Percentiles rank a stretch among this genome's conserved stretches.
phyloP scores from a whole-genome alignment of 768 basidiomycete species.

The Vararia minispora region DNA sequence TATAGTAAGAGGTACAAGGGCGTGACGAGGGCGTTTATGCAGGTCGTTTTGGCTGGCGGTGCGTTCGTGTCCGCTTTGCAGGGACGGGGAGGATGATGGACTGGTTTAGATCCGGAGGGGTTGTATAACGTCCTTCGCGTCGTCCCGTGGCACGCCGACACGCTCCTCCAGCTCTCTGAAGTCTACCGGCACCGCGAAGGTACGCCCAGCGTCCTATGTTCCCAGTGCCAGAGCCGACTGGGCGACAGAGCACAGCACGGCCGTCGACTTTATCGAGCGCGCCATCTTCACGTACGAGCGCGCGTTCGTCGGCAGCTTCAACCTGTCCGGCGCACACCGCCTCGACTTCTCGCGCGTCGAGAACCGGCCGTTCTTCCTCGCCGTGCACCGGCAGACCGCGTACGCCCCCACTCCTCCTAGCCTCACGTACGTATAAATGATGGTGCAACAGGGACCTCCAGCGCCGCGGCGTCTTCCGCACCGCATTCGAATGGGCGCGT shows the following conservation, averaged over 20 bases:
- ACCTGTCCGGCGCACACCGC: conserved; percentile 68
- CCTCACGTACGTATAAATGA: not conserved
- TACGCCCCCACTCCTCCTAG: conserved; percentile 24
- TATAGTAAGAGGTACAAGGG: conserved; percentile 80
- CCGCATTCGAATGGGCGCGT: conserved; percentile 87
- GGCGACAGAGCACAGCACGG: conserved; percentile 61
- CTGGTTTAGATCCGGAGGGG: conserved; percentile 54
- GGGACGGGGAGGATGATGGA: not conserved
- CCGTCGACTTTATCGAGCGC: conserved; percentile 84
- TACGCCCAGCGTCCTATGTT: conserved; percentile 18
- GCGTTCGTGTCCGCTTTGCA: conserved; percentile 16
- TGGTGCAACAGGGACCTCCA: conserved; percentile 53
- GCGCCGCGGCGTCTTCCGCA: conserved; percentile 80
- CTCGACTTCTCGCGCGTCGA: conserved; percentile 88
- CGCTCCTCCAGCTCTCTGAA: conserved; percentile 77
- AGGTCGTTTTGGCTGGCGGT: conserved; percentile 76
- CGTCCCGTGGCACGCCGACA: conserved; percentile 89
- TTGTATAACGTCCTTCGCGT: conserved; percentile 67
- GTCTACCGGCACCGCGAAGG: conserved; percentile 84
- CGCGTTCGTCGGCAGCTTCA: conserved; percentile 79
- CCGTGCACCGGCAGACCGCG: conserved; percentile 74
- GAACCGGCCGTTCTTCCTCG: conserved; percentile 88
- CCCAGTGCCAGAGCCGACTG: not conserved
- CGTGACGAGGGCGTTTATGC: conserved; percentile 71
- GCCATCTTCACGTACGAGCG: conserved; percentile 91